phyloP scores from a whole-genome alignment of 202 grass and related monocot genomes.

The Setaria italica region DNA sequence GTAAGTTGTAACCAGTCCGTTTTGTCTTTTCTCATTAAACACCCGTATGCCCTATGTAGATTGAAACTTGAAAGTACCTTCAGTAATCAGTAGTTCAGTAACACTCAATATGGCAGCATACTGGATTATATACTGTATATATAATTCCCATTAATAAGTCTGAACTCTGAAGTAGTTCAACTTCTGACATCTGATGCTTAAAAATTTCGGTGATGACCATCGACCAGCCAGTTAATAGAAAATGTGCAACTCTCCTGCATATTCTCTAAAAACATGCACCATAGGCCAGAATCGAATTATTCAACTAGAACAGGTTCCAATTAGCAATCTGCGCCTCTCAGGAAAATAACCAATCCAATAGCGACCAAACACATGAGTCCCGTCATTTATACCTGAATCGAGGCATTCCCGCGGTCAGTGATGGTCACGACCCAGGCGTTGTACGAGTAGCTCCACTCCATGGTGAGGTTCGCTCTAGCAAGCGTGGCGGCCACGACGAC shows the following conservation, averaged over 20 bases:
- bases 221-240: not conserved
- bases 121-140: not conserved
- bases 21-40: not conserved
- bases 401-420: slow-evolving; percentile 74
- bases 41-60: slow-evolving; percentile 2
- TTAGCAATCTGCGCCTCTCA: not conserved
- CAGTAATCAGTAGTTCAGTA: not conserved
- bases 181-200: not conserved
- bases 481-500: slow-evolving; percentile 73
- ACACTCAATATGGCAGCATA: slow-evolving; percentile 16
- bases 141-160: not conserved
- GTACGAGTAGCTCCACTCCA: slow-evolving; percentile 89
- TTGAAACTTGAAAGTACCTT: slow-evolving; percentile 5
- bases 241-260: not conserved
- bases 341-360: not conserved
- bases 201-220: not conserved
- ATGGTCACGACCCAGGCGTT: slow-evolving; percentile 65
- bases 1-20: not conserved
- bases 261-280: not conserved
- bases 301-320: not conserved
- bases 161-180: not conserved
- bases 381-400: slow-evolving; percentile 64
- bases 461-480: slow-evolving; percentile 66
- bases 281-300: not conserved
- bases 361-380: not conserved